Conservation (phyloP, 2,329 filamentous ascomycete genomes). For the Fusarium transvaalense region DNA sequence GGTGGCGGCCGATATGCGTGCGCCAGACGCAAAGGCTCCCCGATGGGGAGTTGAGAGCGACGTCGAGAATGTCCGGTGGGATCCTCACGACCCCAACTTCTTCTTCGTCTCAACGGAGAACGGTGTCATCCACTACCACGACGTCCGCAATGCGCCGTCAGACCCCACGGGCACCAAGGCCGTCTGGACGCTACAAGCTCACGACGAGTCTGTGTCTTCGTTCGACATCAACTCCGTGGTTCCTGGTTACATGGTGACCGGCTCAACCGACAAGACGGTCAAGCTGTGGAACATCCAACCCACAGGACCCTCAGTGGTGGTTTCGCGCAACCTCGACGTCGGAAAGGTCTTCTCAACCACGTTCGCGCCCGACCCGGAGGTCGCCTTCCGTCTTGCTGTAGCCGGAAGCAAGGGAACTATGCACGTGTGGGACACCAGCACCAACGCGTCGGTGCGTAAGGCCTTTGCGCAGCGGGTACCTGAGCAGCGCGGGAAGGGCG, state of each 20-base stretch:
- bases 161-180: constrained; percentile 82
- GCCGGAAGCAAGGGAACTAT: constrained; percentile 94
- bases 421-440: constrained; percentile 96
- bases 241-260: constrained; percentile 92
- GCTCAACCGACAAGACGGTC: constrained; percentile 92
- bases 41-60: constrained; percentile 96
- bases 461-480: constrained; percentile 78
- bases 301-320: constrained; percentile 87
- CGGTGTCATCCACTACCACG: constrained; percentile 92
- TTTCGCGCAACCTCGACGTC: constrained; percentile 90
- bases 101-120: constrained; percentile 97
- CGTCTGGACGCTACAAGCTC: constrained; percentile 94
- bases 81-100: constrained; percentile 90
- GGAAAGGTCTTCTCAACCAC: constrained; percentile 93
- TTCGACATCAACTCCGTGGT: constrained; percentile 93
- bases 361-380: constrained; percentile 90
- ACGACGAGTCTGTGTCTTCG: constrained; percentile 90
- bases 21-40: constrained; percentile 83
- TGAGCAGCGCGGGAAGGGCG: constrained; percentile 70
- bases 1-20: constrained; percentile 95
- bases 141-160: constrained; percentile 80
- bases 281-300: constrained; percentile 95
- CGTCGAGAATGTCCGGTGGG: constrained; percentile 92
- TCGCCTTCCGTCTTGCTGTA: constrained; percentile 91
- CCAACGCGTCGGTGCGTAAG: constrained; percentile 86